These are phyloP conservation scores for Cercospora nicotianae DNA, from an alignment of 2,329 filamentous ascomycete species.

Conservation along the genomic window DNA sequence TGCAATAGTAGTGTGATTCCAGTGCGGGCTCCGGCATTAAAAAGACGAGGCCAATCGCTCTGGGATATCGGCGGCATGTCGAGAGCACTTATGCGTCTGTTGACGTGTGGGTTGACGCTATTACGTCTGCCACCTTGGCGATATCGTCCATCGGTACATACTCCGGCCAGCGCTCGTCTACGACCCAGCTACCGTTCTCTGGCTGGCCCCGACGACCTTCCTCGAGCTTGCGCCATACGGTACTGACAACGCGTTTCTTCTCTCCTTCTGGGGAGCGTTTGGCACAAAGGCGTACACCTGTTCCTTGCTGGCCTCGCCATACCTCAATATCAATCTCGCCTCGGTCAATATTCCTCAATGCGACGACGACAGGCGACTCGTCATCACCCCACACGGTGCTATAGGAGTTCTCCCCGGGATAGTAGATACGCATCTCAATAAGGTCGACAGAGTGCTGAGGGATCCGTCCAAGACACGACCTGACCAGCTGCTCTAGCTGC, in stretches of 20 bases:
- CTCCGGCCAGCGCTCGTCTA: constrained; percentile 37
- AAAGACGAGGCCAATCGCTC: not conserved
- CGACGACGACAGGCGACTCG: constrained; percentile 40
- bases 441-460: constrained; percentile 32
- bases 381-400: constrained; percentile 44
- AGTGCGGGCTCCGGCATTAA: not conserved
- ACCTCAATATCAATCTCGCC: constrained; percentile 42
- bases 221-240: constrained; percentile 37
- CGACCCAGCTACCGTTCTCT: constrained; percentile 34
- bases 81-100: not conserved
- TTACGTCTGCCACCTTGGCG: not conserved
- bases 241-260: constrained; percentile 32
- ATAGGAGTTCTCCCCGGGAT: constrained; percentile 42
- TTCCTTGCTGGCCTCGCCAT: constrained; percentile 37
- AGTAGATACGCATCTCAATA: constrained; percentile 44
- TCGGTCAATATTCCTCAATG: constrained; percentile 41
- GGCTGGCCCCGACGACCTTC: constrained; percentile 32
- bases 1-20: not conserved
- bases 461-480: constrained; percentile 35
- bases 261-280: constrained; percentile 7
- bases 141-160: constrained; percentile 25
- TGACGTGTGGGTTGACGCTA: not conserved
- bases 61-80: not conserved
- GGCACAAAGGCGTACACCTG: constrained; percentile 36
- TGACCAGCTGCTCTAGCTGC: constrained; percentile 39